Evolutionary conservation across 1,284 basidiomycete species (phyloP), one percentile per base, ranked within the genome.

Genomic region (Sphaerobolus stellatus): DNA sequence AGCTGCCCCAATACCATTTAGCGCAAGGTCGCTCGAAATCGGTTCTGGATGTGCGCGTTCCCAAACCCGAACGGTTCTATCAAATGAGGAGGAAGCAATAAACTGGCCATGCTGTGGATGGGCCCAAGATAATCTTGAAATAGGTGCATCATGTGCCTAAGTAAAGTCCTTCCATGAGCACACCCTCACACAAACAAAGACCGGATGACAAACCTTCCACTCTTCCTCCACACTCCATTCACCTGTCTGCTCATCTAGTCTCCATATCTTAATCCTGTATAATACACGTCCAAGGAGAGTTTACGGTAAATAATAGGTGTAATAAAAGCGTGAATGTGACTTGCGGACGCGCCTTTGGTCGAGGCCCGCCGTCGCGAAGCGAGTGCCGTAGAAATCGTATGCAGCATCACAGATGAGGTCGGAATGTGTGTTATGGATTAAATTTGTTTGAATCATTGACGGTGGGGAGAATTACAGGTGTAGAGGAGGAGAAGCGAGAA

Each of bases 41-140:
- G 66, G 57, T n/a, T 68, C 61, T 45, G 66, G 58, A 34, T 64
- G 52, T 1, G 71, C 73, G 63, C 91, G 88, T 67, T 94, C 92
- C 92, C 92, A 96, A 18, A 96, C 81, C 69, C 94, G 89, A 53
- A 93, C 88, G 0, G 89, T 90, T 16, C 93, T 82, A 70, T 97
- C 94, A 64, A 92, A 92, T 1, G 89, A 92, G 5, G 83, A 83
- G 1, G 89, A 92, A 0, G 92, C 92, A 52, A 96, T 75, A 52
- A 96, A 80, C 1, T 84, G 82, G 9, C 92, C 93, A 60, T 92
- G 93, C 67, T 94, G 85, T 5, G 94, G 92, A 65, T 94, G 92
- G 2, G 91, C 90, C 87, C 92, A 96, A 52, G 81, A 82, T n/a
- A 95, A 64, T 68, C 82, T 86, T 7, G 91, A 82, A 36, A 94